phyloP scores from a whole-genome alignment of 371 early-diverging fungal species.

The Syncephalis fuscata region DNA sequence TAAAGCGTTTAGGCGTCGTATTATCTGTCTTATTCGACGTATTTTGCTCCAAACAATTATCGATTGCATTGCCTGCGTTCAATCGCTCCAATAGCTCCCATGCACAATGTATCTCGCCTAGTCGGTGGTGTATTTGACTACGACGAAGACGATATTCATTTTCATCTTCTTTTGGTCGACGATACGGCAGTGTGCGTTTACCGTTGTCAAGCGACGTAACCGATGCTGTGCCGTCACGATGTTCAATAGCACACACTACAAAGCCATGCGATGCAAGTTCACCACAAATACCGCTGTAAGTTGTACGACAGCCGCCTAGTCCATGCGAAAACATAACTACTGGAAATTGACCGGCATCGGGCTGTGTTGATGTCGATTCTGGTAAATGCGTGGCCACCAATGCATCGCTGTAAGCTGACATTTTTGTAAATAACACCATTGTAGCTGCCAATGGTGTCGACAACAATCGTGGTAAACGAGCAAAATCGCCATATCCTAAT shows the following conservation, averaged over 20 bases:
- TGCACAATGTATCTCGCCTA: slow-evolving; percentile 14
- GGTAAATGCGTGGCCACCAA: background rate
- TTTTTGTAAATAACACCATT: slow-evolving; percentile 2
- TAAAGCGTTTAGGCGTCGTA: background rate
- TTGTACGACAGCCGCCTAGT: slow-evolving; percentile 22
- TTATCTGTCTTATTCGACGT: background rate
- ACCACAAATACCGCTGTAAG: slow-evolving; percentile 24
- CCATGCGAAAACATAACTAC: slow-evolving; percentile 21
- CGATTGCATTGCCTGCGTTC: background rate
- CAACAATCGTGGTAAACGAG: background rate
- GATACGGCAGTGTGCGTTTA: slow-evolving; percentile 8
- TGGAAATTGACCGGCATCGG: slow-evolving; percentile 6
- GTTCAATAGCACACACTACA: slow-evolving; percentile 31
- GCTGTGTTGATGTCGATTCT: background rate
- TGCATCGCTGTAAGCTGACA: slow-evolving; percentile 5
- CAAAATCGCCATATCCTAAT: slow-evolving; percentile 1
- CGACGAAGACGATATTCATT: slow-evolving; percentile 9
- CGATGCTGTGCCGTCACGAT: slow-evolving; percentile 27
- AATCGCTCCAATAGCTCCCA: background rate
- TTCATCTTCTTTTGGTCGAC: slow-evolving; percentile 7
- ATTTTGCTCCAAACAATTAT: background rate
- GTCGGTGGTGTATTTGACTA: slow-evolving; percentile 18
- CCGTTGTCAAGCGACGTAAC: slow-evolving; percentile 6
- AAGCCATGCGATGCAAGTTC: slow-evolving; percentile 28
- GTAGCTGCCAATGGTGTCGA: background rate